Evolutionary conservation across 345 rosid species (phyloP).

Genomic region (Hypericum androsaemum): DNA sequence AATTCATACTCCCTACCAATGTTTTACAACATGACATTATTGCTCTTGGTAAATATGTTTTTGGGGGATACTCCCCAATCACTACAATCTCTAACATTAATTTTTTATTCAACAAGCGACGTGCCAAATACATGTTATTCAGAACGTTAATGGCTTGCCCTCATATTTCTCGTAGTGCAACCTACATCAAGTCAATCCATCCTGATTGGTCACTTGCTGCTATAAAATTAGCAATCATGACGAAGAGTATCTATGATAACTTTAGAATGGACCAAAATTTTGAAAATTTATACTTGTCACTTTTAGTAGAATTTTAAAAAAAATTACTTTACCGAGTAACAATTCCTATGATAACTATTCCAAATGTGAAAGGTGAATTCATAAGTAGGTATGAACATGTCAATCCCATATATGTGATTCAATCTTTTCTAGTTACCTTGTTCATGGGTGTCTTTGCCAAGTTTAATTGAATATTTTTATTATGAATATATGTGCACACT

Average conservation of each 20-base stretch:
- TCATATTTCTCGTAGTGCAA: conserved; percentile 38
- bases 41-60: conserved; percentile 36
- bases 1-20: too few species aligned
- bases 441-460: too few species aligned
- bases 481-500: too few species aligned
- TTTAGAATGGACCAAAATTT: too few species aligned
- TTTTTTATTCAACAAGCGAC: conserved; percentile 11
- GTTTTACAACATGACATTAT: conserved; percentile 35
- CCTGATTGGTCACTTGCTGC: conserved; percentile 56
- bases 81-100: conserved; percentile 9
- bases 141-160: conserved; percentile 62
- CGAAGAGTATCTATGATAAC: conserved; percentile 32
- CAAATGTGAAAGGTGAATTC: conserved; percentile 26
- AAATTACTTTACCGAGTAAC: conserved; percentile 17
- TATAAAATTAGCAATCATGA: conserved; percentile 54
- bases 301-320: background rate
- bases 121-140: conserved; percentile 19
- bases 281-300: too few species aligned
- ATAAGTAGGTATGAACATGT: conserved; percentile 45
- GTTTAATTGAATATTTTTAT: too few species aligned
- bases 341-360: conserved; percentile 26
- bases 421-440: conserved; percentile 33
- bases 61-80: conserved; percentile 31
- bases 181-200: conserved; percentile 32
- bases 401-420: conserved; percentile 32